Base-by-base conservation (phyloP, 495 filamentous ascomycete genomes). In the Glarea lozoyensis region DNA sequence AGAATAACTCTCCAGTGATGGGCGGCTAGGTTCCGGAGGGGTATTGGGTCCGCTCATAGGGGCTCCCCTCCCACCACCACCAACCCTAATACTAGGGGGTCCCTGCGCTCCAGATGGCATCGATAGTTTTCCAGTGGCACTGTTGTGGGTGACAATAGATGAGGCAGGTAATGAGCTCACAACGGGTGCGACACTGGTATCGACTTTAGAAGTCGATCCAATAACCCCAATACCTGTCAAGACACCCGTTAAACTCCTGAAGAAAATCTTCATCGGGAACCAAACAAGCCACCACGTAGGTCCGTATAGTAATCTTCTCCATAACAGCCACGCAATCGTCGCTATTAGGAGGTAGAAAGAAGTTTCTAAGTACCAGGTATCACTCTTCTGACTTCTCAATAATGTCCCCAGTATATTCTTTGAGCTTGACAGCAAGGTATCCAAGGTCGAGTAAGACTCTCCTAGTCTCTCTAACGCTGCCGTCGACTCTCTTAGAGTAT, bases 301-400 rank as follows among this genome's bases (percentile, higher is more conserved):
- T 0, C 92, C 88, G 63, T 90, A 96, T 6, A 99, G 52, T 6
- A 89, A 66, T 5, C 92, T 65, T 13, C 92, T 67, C 45, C 90
- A 92, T 1, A 97, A 54, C 7, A 99, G 67, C 92, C 92, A 99
- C 10, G 62, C 62, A 23, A 94, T 77, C 4, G 84, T 95, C 2
- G 62, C 70, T 11, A 84, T 29, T 7, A 97, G 71, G 35, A 97
- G 63, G 51, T 87, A 88, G 49, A 97, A 81, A 0, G 89, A 80
- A 15, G 81, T 89, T 61, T 87, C 79, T 20, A 96, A 72, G 53
- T 99, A 99, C 92, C 92, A 99, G 2, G 87, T 92, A 60, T 97
- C 92, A 30, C 81, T 88, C 66, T 96, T 96, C 55, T 89, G 85
- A 22, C 84, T 88, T 51, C 77, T 77, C 24, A 96, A 67, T 35